Conservation (phyloP, 768 basidiomycete species). For the Amanita fuliginea region DNA sequence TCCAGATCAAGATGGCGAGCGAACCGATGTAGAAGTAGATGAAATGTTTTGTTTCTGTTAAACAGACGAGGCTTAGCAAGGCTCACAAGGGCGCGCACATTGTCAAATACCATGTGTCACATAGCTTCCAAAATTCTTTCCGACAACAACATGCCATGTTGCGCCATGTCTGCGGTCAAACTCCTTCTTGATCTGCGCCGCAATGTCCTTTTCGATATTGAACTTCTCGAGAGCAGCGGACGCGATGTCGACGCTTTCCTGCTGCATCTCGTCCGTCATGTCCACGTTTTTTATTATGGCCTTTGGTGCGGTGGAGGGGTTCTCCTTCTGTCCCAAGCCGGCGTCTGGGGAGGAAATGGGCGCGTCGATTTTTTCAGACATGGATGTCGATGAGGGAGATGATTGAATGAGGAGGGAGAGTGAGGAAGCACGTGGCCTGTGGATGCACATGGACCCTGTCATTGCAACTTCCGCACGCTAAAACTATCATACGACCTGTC, state of each 20-base stretch:
- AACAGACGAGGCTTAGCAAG: conserved; percentile 6
- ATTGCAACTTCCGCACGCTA: no score
- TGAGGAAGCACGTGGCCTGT: conserved; percentile 1
- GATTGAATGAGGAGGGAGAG: conserved; percentile 2
- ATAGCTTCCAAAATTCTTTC: conserved; percentile 98
- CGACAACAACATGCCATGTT: conserved; percentile 98
- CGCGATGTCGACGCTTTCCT: conserved; percentile 85
- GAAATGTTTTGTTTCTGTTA: conserved; percentile 91
- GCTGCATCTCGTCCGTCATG: conserved; percentile 95
- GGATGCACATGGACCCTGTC: background rate
- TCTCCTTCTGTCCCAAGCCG: conserved; percentile 24
- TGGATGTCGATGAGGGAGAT: conserved; percentile 12
- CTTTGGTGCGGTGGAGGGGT: conserved; percentile 42
- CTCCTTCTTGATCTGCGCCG: conserved; percentile 96
- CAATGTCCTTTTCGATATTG: conserved; percentile 96
- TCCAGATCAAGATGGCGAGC: conserved; percentile 92
- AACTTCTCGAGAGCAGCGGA: conserved; percentile 79
- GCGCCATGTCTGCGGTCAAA: conserved; percentile 87
- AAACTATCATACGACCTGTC: background rate
- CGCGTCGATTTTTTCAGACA: conserved; percentile 52
- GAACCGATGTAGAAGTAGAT: conserved; percentile 97
- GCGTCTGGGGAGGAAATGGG: conserved; percentile 46
- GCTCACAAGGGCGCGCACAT: conserved; percentile 7
- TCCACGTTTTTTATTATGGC: conserved; percentile 96
- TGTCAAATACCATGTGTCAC: conserved; percentile 77